These are phyloP conservation scores for Nadsonia commutata DNA, from an alignment of 1,139 yeast species.

Conservation along the genomic window DNA sequence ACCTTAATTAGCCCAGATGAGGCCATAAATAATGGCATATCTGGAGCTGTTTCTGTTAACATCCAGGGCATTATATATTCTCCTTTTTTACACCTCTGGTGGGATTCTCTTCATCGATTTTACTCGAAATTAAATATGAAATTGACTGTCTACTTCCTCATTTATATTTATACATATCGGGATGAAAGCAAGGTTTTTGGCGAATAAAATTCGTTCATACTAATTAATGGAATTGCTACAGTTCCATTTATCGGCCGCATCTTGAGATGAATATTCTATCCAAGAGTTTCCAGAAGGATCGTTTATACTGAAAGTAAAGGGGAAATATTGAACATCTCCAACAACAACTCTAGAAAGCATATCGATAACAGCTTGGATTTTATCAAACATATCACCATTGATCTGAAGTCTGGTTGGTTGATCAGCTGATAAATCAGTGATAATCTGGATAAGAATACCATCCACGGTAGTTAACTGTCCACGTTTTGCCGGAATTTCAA, in stretches of 20 bases:
- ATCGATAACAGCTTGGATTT: conserved; percentile 54
- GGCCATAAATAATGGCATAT: too few species aligned
- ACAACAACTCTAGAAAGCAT: conserved; percentile 44
- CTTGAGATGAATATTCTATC: conserved; percentile 84
- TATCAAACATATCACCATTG: conserved; percentile 63
- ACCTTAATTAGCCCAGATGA: too few species aligned
- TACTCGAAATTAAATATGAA: too few species aligned
- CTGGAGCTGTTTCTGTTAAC: too few species aligned
- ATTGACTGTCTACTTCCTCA: too few species aligned
- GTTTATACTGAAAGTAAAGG: conserved; percentile 66
- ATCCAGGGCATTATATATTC: too few species aligned
- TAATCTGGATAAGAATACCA: conserved; percentile 73
- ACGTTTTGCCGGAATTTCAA: conserved; percentile 89
- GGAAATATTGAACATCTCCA: conserved; percentile 55
- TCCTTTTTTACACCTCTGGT: too few species aligned
- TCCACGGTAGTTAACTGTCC: conserved; percentile 91
- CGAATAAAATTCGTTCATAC: too few species aligned
- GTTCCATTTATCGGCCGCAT: conserved; percentile 83
- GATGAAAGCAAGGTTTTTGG: too few species aligned
- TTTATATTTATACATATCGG: too few species aligned
- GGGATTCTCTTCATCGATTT: too few species aligned
- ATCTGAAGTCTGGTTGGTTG: conserved; percentile 60
- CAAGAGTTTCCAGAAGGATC: conserved; percentile 98
- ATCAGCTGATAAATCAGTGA: conserved; percentile 65
- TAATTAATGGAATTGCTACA: conserved; percentile 19